Conservation (phyloP, 2,329 filamentous ascomycete genomes). For the Ophiostoma piceae region DNA sequence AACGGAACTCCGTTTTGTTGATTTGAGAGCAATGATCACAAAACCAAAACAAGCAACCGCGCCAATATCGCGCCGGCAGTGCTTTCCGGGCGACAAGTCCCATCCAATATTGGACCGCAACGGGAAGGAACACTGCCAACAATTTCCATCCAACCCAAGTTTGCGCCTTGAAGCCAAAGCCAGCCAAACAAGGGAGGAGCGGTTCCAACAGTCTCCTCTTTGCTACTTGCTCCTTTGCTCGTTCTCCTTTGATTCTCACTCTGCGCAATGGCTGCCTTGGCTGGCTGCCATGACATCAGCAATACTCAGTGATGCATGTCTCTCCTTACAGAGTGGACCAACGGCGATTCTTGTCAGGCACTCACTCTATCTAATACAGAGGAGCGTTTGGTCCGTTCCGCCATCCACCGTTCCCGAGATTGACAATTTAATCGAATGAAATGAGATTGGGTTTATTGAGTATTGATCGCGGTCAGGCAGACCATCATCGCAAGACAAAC, state of each 20-base stretch:
- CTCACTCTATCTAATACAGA: neutral
- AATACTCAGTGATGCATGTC: neutral
- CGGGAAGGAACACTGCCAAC: neutral
- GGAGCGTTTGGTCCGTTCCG: slow-evolving; percentile 4
- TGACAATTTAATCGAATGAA: neutral
- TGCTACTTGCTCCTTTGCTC: too few relatives aligned
- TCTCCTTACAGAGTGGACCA: slow-evolving; percentile 7
- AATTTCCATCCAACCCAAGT: neutral
- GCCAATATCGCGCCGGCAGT: slow-evolving; percentile 13
- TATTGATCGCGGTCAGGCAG: neutral
- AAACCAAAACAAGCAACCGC: slow-evolving; percentile 1
- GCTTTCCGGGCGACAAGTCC: neutral
- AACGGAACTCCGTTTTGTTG: neutral
- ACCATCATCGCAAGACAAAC: neutral
- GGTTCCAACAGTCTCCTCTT: neutral
- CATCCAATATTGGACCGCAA: slow-evolving; percentile 4
- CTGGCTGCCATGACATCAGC: neutral
- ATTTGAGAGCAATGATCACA: neutral
- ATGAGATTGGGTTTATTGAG: neutral
- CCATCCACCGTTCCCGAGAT: slow-evolving; percentile 9
- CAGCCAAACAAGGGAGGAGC: slow-evolving; percentile 13
- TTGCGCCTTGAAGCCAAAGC: neutral
- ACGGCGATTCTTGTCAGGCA: neutral
- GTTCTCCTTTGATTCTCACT: too few relatives aligned
- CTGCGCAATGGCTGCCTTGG: neutral